Evolutionary conservation across 2,329 filamentous ascomycete species (phyloP).

Genomic region (Hysterium pulicare): DNA sequence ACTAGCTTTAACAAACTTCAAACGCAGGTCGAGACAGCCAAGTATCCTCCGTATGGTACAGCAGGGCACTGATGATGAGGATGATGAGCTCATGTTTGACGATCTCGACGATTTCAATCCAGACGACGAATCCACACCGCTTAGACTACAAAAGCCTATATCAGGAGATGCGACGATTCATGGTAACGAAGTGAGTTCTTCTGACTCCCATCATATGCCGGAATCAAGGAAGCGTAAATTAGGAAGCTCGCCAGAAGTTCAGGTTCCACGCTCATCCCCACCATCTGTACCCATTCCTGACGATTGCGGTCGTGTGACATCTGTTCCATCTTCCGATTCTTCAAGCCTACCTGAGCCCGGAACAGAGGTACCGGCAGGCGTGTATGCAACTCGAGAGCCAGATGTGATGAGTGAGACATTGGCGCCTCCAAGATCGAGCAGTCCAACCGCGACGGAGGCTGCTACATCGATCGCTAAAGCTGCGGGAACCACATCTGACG

Average conservation of each 20-base stretch:
- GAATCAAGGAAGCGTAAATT: slow-evolving; percentile 40
- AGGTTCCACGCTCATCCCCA: slow-evolving; percentile 39
- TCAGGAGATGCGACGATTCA: slow-evolving; percentile 16
- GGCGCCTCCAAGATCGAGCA: slow-evolving; percentile 45
- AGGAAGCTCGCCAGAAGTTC: slow-evolving; percentile 30
- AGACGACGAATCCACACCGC: slow-evolving; percentile 66
- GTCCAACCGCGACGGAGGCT: slow-evolving; percentile 17
- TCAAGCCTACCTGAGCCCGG: slow-evolving; percentile 31
- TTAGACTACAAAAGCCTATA: slow-evolving; percentile 45
- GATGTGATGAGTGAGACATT: slow-evolving; percentile 39
- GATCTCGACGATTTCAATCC: slow-evolving; percentile 52
- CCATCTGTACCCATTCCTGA: slow-evolving; percentile 26
- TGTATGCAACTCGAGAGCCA: slow-evolving; percentile 14
- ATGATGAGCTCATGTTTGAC: slow-evolving; percentile 45
- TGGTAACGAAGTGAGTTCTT: slow-evolving; percentile 27
- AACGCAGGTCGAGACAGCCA: slow-evolving; percentile 46
- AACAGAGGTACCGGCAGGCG: slow-evolving; percentile 27
- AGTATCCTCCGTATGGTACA: slow-evolving; percentile 50
- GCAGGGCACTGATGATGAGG: slow-evolving; percentile 43
- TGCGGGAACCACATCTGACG: slow-evolving; percentile 1
- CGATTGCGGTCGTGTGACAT: slow-evolving; percentile 27
- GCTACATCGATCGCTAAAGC: not conserved
- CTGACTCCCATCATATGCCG: slow-evolving; percentile 25
- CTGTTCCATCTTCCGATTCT: slow-evolving; percentile 30
- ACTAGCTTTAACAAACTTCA: slow-evolving; percentile 50